Conservation (phyloP, 768 basidiomycete genomes). For the Boletus rubescentipes region DNA sequence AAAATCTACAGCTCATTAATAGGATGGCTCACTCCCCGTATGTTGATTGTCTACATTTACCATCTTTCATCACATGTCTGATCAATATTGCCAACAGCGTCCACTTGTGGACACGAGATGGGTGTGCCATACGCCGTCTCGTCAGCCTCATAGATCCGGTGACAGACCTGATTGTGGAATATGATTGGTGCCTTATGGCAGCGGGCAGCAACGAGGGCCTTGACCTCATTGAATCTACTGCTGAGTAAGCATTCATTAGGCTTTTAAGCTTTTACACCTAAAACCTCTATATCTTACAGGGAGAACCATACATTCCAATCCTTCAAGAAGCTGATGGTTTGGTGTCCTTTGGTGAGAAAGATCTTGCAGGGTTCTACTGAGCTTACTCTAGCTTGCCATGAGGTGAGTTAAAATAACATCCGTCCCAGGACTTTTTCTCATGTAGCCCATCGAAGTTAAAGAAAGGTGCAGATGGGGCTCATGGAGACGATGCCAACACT, state of each 20-base stretch:
- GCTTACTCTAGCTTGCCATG: neutral
- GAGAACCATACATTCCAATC: neutral
- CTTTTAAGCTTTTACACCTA: no score
- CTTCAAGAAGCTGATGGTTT: conserved; percentile 6
- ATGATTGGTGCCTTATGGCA: conserved; percentile 1
- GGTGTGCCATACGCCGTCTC: conserved; percentile 8
- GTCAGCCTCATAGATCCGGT: conserved; percentile 4
- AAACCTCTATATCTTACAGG: neutral
- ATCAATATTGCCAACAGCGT: neutral
- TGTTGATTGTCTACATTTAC: no score
- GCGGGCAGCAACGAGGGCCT: neutral
- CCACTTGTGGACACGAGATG: conserved; percentile 1
- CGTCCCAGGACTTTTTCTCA: neutral
- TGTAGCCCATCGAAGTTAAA: conserved; percentile 11
- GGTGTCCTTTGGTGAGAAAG: conserved; percentile 2
- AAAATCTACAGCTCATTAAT: neutral
- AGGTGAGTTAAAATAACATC: no score
- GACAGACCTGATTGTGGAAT: conserved; percentile 3
- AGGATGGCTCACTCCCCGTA: neutral
- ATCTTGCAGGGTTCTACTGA: neutral
- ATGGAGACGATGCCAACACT: conserved; percentile 5
- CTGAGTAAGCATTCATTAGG: no score
- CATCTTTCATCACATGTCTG: no score
- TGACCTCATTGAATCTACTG: no score
- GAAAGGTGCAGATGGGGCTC: conserved; percentile 12